Evolutionary conservation across 2,329 filamentous ascomycete species (phyloP).

Genomic region (Aspergillus fijiensis): DNA sequence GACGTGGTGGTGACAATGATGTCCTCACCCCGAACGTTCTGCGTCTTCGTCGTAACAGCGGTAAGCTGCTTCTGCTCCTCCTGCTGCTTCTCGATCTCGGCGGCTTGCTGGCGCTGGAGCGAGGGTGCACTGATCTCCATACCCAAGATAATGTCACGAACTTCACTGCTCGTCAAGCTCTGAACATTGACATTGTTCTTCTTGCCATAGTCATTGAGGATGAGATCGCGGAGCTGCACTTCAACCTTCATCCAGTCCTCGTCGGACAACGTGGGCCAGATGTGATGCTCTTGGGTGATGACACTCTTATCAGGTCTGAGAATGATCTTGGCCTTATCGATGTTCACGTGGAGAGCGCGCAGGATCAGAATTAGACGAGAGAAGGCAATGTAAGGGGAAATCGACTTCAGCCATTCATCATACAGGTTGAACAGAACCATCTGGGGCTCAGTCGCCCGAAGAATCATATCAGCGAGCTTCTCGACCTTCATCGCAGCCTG

Average conservation of each 20-base stretch:
- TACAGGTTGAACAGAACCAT: constrained; percentile 99
- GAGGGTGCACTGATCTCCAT: constrained; percentile 99
- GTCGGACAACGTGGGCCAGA: constrained; percentile 91
- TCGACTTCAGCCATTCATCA: constrained; percentile 97
- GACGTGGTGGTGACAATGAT: constrained; percentile 98
- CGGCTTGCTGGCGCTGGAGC: constrained; percentile 96
- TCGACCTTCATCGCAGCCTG: constrained; percentile 99
- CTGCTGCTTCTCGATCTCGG: constrained; percentile 98
- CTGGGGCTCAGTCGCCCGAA: constrained; percentile 96
- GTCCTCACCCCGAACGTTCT: constrained; percentile 94
- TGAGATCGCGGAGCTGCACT: constrained; percentile 89
- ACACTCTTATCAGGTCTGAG: constrained; percentile 95
- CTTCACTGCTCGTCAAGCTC: constrained; percentile 92
- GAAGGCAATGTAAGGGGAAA: constrained; percentile 98
- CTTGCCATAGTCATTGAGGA: constrained; percentile 97
- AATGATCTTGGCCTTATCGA: constrained; percentile 96
- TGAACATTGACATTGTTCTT: constrained; percentile 99
- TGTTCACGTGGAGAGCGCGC: constrained; percentile 93
- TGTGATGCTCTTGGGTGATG: constrained; percentile 97
- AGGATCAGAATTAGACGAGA: constrained; percentile 91
- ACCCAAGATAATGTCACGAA: constrained; percentile 95
- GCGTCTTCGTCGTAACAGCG: constrained; percentile 95
- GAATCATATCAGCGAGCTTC: constrained; percentile 98
- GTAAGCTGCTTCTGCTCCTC: constrained; percentile 95
- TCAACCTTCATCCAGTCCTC: constrained; percentile 99